phyloP scores from a whole-genome alignment of 2,329 filamentous ascomycete genomes.

The Scedosporium apiospermum region DNA sequence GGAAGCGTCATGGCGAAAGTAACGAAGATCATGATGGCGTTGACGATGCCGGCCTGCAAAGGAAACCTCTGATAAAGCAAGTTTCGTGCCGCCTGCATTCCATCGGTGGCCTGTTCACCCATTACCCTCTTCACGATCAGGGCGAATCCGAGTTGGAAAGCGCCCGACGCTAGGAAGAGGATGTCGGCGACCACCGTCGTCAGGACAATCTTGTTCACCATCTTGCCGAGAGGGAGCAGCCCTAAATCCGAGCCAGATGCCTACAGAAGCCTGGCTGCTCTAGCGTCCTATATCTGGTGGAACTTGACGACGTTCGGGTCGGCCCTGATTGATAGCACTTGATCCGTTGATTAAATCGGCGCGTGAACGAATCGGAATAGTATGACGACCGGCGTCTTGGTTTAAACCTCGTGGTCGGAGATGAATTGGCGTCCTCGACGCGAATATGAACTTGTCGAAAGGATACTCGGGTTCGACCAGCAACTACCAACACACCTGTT shows the following conservation, averaged over 20 bases:
- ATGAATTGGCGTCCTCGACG: background rate
- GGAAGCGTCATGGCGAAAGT: conserved; percentile 63
- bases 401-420: background rate
- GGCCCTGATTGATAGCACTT: too few relatives aligned
- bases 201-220: conserved; percentile 46
- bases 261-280: background rate
- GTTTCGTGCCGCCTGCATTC: conserved; percentile 38
- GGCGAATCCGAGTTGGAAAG: conserved; percentile 45
- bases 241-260: background rate
- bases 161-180: conserved; percentile 43
- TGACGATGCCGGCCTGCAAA: conserved; percentile 55
- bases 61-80: conserved; percentile 45
- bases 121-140: conserved; percentile 39
- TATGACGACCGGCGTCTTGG: background rate
- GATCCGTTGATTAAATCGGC: background rate
- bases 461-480: background rate
- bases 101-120: conserved; percentile 31
- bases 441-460: background rate
- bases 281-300: background rate
- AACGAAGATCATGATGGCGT: conserved; percentile 61
- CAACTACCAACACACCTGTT: background rate
- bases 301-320: background rate
- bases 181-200: conserved; percentile 37
- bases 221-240: conserved; percentile 15
- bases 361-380: background rate